Evolutionary conservation across 306 rosid species (phyloP), one percentile per base, ranked within the genome.

Genomic region (Vigna trinervia): DNA sequence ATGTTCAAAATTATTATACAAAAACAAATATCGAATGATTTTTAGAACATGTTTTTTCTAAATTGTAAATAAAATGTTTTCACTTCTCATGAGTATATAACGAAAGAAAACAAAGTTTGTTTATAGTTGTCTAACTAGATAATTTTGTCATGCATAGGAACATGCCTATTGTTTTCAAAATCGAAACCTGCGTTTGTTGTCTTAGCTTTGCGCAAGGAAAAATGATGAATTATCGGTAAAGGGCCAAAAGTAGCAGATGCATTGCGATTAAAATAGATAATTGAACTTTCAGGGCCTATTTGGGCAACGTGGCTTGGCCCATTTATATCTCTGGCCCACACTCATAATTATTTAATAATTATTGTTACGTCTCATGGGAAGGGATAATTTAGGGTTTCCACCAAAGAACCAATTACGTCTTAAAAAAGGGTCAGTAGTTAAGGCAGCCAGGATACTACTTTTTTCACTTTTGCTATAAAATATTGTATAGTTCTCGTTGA

Each of bases 221-320:
- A 17, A 17, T 17, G 19, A 17, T 17, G 19, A 17, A 17, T 73
- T 47, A 41, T 73, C 53, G 22, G 17, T 32, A 34, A 51, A 80
- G 69, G 69, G 69, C 45, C 32, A 54, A 54, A 73, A 54, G 43
- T 22, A 43, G 39, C 20, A 43, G n/a, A 41, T 8, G 46, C 12
- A 41, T 41, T 41, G 9, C 45, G 12, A 39, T 39, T 39, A 39
- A 1, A 8, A 39, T 39, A 8, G 11, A 39, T 39, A 8, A 39
- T 39, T 64, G 50, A 28, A 12, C 50, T 60, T 17, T 39, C 41
- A 32, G 59, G 60, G 13, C 77, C 84, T 69, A 50, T 41, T 60
- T 50, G 30, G 53, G 70, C 84, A 69, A 69, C 28, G 41, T 69
- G 38, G 12, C 15, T 47, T 15, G 84, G 73, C 53, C 75, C 73